Evolutionary conservation across 2,329 filamentous ascomycete species (phyloP), one percentile per base, ranked within the genome.

Genomic region (Penicillium sp.): DNA sequence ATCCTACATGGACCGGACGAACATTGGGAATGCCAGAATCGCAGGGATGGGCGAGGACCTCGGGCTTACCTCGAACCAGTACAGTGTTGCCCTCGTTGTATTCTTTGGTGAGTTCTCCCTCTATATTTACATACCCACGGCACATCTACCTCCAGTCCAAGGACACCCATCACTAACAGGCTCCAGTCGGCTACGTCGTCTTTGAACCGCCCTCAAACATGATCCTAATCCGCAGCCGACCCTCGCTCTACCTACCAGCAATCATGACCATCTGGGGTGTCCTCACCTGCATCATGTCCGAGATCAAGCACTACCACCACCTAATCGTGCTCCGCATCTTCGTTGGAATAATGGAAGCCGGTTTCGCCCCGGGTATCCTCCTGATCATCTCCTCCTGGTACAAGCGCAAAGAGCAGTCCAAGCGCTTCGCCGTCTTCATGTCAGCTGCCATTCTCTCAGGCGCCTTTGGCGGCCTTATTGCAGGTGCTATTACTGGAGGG

Each of bases 1-100:
- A 7, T 47, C 50, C 11, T 60, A 60, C n/a, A 35, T 60, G n/a
- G 57, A 60, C 15, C 41, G 57, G 15, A 60, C 41, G 6, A 60
- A 60, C 30, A 59, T 59, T 23, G 57, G 57, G 3, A 54, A 54
- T 17, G 57, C 57, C 3, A 46, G 44, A 29, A 26, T 54, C 9
- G 57, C 57, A 35, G 57, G 50, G 17, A 47, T 60, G 30, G 41
- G 49, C 5, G 41, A 48, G 17, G 49, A 60, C 11, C 49, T 60
- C 5, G 19, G 35, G 4, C 30, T 60, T 29, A n/a, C 49, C 3
- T 45, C 35, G 8, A 46, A 23, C 6, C 26, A 59, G 23, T 58
- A 60, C 57, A 47, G 30, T 8, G 11, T 52, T 21, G 30, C 41
- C 6, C 31, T 54, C 0, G 44, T 53, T 15, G 45, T 54, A 7